Evolutionary conservation across 441 rosid species (phyloP).

Genomic region (Eruca vesicaria): DNA sequence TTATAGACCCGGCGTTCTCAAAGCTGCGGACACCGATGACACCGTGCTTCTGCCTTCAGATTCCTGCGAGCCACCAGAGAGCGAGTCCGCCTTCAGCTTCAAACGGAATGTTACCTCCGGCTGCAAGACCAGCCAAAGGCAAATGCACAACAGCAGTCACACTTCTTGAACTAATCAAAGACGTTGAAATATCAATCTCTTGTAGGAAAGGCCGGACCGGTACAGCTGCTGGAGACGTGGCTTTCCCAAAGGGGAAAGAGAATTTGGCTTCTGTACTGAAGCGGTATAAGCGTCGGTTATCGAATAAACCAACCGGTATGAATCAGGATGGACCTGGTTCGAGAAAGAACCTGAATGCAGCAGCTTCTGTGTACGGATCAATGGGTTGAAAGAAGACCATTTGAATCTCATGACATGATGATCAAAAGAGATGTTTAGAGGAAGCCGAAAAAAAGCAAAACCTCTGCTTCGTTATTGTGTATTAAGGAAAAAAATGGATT

Average conservation of each 20-base stretch:
- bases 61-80: conserved; percentile 55
- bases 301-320: conserved; percentile 47
- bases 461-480: conserved; percentile 37
- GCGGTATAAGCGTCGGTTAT: conserved; percentile 85
- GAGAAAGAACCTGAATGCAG: conserved; percentile 36
- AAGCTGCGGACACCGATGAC: conserved; percentile 68
- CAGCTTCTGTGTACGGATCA: conserved; percentile 40
- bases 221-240: conserved; percentile 97
- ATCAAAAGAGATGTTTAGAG: conserved; percentile 34
- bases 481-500: conserved; percentile 32
- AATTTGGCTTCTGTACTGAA: conserved; percentile 92
- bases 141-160: conserved; percentile 66
- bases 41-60: conserved; percentile 90
- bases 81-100: conserved; percentile 54
- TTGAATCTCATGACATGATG: conserved; percentile 41
- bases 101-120: conserved; percentile 71
- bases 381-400: conserved; percentile 34
- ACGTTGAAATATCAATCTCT: conserved; percentile 84
- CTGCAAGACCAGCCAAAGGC: conserved; percentile 73
- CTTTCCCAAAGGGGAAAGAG: conserved; percentile 92
- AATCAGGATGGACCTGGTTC: conserved; percentile 45
- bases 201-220: conserved; percentile 86
- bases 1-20: conserved; percentile 76
- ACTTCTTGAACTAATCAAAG: conserved; percentile 78
- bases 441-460: conserved; percentile 36